phyloP scores from a whole-genome alignment of 192 early-diverging fungal genomes.

The Mortierella alpina region DNA sequence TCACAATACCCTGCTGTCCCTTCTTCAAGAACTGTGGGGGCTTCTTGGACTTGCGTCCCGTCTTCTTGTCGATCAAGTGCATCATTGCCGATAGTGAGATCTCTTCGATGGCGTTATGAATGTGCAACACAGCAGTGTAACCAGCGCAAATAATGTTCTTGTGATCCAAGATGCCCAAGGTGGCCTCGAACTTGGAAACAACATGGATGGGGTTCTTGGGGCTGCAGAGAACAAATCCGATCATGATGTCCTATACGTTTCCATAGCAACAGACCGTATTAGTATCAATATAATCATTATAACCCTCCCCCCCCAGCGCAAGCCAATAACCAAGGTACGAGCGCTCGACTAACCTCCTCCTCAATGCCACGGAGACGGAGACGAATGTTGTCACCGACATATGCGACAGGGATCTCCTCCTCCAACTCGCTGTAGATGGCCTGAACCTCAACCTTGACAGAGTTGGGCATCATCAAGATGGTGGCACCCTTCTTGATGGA shows the following conservation, averaged over 20 bases:
- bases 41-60: slow-evolving; percentile 84
- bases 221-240: slow-evolving; percentile 90
- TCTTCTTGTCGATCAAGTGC: slow-evolving; percentile 95
- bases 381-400: slow-evolving; percentile 95
- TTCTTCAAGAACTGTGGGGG: slow-evolving; percentile 96
- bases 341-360: slow-evolving; percentile 75
- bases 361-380: slow-evolving; percentile 91
- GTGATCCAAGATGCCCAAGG: slow-evolving; percentile 91
- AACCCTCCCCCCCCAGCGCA: too few relatives aligned
- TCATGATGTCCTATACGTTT: slow-evolving; percentile 69
- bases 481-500: slow-evolving; percentile 86
- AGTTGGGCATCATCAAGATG: slow-evolving; percentile 95
- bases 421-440: slow-evolving; percentile 89
- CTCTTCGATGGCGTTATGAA: slow-evolving; percentile 91
- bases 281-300: background rate
- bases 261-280: background rate
- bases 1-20: slow-evolving; percentile 88
- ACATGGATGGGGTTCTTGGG: slow-evolving; percentile 82
- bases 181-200: slow-evolving; percentile 85
- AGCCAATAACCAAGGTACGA: background rate
- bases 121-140: slow-evolving; percentile 92
- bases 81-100: slow-evolving; percentile 81
- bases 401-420: slow-evolving; percentile 76
- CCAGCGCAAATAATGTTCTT: slow-evolving; percentile 98
- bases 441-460: slow-evolving; percentile 79